Base-by-base conservation (phyloP, 164 flowering plant species). In the Cinnamomum chago region DNA sequence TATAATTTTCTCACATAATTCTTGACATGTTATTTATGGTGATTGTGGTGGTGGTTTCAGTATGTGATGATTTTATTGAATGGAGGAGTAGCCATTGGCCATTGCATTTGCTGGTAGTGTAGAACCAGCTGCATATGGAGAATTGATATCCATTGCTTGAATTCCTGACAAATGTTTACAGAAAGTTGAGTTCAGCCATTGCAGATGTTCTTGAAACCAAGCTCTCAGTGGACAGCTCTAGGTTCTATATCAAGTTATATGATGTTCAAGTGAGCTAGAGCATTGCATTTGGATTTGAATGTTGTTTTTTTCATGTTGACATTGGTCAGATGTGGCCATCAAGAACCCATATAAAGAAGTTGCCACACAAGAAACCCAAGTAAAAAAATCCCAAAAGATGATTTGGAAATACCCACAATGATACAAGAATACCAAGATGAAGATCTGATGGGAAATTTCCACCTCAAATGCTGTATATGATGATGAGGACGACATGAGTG, bases 111-210 rank as follows among this genome's bases (percentile, higher is more conserved):
- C 87, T 65, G 97, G 94, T 60, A 89, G 91, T 18, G 97, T 91
- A 84, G 97, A 87, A 68, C 97, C 98, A 50, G 92, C 97, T 70
- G 98, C 97, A 0, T 93, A 90, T 79, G 98, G 90, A 35, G 97
- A 94, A 73, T 58, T 95, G 79, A 86, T 88, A 50, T 95, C 98
- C 66, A 92, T 90, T 77, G 98, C 97, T 50, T 94, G 93, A 9
- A 86, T 91, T 52, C 67, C 91, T n/a, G n/a, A n/a, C 90, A 0
- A 84, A 86, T 76, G 94, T 91, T 24, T 91, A 93, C 79, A 92
- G 90, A 51, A 91, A 95, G 73, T 79, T 95, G 69, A 90, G 95
- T 75, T 84, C 95, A 55, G 84, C 92, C 17, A 81, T 93, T 70
- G 97, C 94, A 18, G 97, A 93, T 15, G 88, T 95, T 83, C 89